Evolutionary conservation across 2,329 filamentous ascomycete genomes (phyloP).

Genomic region (Dothideomycetidae sp.): DNA sequence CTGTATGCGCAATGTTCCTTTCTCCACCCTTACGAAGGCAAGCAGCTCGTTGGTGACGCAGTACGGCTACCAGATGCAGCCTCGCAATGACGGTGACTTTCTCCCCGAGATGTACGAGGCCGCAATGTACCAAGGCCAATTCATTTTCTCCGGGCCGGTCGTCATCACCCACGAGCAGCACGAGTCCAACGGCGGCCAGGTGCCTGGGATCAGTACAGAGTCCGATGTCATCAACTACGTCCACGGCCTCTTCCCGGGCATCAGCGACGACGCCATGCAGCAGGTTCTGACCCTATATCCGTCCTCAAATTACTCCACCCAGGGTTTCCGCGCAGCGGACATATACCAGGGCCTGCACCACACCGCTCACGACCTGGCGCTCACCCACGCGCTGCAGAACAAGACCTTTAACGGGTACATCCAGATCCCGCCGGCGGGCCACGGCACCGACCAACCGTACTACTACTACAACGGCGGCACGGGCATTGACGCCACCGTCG

Average conservation of each 20-base stretch:
- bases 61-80: conserved; percentile 25
- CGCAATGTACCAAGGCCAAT: conserved; percentile 24
- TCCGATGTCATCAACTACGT: conserved; percentile 22
- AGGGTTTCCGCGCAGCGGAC: conserved; percentile 24
- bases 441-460: conserved; percentile 26
- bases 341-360: conserved; percentile 26
- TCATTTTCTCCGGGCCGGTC: conserved; percentile 24
- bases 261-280: conserved; percentile 22
- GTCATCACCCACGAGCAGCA: conserved; percentile 26
- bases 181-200: conserved; percentile 22
- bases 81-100: conserved; percentile 25
- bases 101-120: conserved; percentile 26
- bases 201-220: conserved; percentile 21
- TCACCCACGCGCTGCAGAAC: conserved; percentile 24
- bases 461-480: conserved; percentile 22
- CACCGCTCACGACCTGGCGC: conserved; percentile 22
- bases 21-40: conserved; percentile 19
- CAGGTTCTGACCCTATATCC: conserved; percentile 22
- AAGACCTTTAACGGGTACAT: conserved; percentile 26
- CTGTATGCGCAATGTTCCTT: conserved; percentile 22
- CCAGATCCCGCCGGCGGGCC: conserved; percentile 20
- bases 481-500: conserved; percentile 8
- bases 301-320: conserved; percentile 22
- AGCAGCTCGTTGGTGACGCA: conserved; percentile 16
- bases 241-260: conserved; percentile 22